Base-by-base conservation (phyloP, 805 yeast species). In the Myxozyma geophila region DNA sequence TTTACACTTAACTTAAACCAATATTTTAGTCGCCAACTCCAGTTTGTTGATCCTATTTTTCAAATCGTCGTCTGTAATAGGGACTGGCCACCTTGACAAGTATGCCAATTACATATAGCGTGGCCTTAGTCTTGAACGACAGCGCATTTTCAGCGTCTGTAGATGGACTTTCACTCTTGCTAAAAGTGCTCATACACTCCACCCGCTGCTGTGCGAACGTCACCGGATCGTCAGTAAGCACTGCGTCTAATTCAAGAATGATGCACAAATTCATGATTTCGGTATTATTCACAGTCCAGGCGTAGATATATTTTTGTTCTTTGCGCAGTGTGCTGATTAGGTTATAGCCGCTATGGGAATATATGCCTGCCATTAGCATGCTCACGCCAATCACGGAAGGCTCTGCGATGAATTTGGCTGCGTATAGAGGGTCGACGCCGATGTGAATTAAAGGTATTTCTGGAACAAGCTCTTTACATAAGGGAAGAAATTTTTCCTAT, bases 241-340 rank as follows among this genome's bases (percentile, higher is more conserved):
- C 75, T 7, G 81, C 82, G 60, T 77, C 76, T 4, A 79, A 69
- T 3, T 74, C 70, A 2, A 76, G 70, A 0, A 73, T 69, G 13
- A 75, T 71, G 4, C 81, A 79, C 71, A 77, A 72, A 47, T 75
- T 69, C 76, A 80, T 78, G 15, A 73, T 72, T 23, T 71, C 73
- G 21, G 72, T 70, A 5, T 74, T 58, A 60, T 85, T 85, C 17
- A 83, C 76, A 0, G 88, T 85, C 88, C 88, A 85, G 2, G 81
- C 69, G 63, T 79, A 83, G 2, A 81, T 73, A 10, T 76, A 75
- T 36, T 80, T 75, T 43, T 75, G 89, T 36, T 80, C 78, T 58
- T 86, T 79, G 74, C 83, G 85, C 70, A 79, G 79, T 69, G 83
- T 83, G 19, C 72, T 67, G 67, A 78, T 67, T 61, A 78, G 75